Evolutionary conservation across 139 green algal genomes (phyloP).

Genomic region (Zygnema circumcarinatum): DNA sequence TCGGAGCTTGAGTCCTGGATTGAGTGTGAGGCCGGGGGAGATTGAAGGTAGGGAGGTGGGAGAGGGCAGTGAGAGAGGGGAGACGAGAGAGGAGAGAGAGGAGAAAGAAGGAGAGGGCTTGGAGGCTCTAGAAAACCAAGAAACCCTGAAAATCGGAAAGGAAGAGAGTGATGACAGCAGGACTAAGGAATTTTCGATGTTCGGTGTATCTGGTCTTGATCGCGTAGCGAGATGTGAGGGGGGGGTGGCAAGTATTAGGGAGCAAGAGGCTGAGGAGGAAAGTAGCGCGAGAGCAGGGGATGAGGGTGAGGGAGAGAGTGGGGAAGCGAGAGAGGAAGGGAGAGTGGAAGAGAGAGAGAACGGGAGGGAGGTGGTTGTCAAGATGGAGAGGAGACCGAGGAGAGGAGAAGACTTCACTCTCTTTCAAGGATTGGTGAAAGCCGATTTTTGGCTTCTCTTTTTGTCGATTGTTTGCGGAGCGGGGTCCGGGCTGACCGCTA

Average conservation of each 20-base stretch:
- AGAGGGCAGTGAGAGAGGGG: background rate
- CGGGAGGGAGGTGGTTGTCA: background rate
- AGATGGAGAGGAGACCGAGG: background rate
- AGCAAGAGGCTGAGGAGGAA: too few relatives aligned
- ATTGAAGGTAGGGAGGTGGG: background rate
- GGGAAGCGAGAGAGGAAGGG: background rate
- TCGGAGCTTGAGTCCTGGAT: background rate
- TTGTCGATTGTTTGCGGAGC: constrained; percentile 64
- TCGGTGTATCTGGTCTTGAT: too few relatives aligned
- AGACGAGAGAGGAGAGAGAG: background rate
- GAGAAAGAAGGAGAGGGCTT: too few relatives aligned
- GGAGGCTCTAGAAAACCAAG: too few relatives aligned
- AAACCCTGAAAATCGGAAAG: too few relatives aligned
- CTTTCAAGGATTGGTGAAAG: constrained; percentile 17
- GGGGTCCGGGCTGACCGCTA: constrained; percentile 71
- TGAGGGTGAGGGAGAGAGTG: background rate
- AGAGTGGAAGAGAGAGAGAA: background rate
- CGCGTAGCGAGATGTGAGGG: too few relatives aligned
- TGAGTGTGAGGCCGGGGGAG: background rate
- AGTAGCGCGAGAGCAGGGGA: background rate
- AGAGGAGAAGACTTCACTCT: constrained; percentile 44
- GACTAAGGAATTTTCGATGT: too few relatives aligned
- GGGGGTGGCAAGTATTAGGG: too few relatives aligned
- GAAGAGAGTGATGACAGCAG: too few relatives aligned
- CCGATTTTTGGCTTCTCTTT: constrained; percentile 74